A percentile compares a stretch with the other conserved stretches of the same genome.
Conservation (phyloP, 208 protist species). For the Vickermania spadyakhi region DNA sequence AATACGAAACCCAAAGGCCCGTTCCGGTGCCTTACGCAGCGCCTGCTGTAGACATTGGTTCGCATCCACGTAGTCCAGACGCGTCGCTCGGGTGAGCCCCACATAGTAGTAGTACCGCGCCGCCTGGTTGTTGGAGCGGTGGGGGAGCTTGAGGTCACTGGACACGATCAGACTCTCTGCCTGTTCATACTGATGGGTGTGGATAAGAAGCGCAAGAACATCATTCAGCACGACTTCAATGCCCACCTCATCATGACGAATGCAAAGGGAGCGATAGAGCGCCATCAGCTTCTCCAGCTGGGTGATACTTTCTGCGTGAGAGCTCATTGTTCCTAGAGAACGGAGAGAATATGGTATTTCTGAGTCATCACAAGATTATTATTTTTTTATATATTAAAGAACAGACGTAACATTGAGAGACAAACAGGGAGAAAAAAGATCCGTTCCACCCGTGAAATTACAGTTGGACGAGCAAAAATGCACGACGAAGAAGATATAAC, state of each 20-base stretch:
- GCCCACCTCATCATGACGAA: slow-evolving; percentile 84
- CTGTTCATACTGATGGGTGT: slow-evolving; percentile 68
- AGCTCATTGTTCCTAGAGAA: too few species aligned
- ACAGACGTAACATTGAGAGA: too few species aligned
- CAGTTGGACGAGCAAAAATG: too few species aligned
- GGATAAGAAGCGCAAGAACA: slow-evolving; percentile 70
- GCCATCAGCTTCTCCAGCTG: slow-evolving; percentile 64
- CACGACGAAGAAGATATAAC: too few species aligned
- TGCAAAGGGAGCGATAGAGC: slow-evolving; percentile 72
- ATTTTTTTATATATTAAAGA: too few species aligned
- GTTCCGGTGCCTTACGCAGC: slow-evolving; percentile 94
- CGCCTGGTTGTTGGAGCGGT: slow-evolving; percentile 88
- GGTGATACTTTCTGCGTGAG: slow-evolving; percentile 5
- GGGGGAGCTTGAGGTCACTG: slow-evolving; percentile 69
- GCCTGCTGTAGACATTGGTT: slow-evolving; percentile 91
- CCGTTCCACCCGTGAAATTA: too few species aligned
- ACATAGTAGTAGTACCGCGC: slow-evolving; percentile 95
- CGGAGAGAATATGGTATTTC: too few species aligned
- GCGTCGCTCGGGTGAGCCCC: slow-evolving; percentile 93
- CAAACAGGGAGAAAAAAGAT: too few species aligned
- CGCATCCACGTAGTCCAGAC: slow-evolving; percentile 94
- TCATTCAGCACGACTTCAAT: slow-evolving; percentile 82
- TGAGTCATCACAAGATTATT: too few species aligned
- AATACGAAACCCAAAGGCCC: slow-evolving; percentile 91
- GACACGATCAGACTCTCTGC: slow-evolving; percentile 79